Percentiles rank a stretch among this genome's conserved stretches.
Conservation (phyloP, 2,329 filamentous ascomycete genomes). For the Metarhizium anisopliae region DNA sequence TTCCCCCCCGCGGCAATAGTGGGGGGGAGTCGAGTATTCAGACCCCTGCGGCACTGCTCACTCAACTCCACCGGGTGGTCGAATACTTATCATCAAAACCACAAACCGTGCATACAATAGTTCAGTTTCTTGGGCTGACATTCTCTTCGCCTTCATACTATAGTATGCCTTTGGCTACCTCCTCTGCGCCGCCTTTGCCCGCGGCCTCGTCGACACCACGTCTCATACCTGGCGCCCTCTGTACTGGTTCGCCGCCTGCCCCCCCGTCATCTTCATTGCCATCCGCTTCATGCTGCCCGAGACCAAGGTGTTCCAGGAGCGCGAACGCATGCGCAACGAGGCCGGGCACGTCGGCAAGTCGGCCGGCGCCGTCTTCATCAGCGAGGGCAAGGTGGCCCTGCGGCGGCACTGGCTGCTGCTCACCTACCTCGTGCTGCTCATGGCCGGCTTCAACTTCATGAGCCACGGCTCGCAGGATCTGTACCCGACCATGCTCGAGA, state of each 20-base stretch:
- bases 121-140: conserved; percentile 3
- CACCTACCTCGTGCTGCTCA: conserved; percentile 73
- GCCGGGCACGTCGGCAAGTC: conserved; percentile 22
- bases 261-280: conserved; percentile 70
- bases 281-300: conserved; percentile 73
- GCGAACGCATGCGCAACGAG: conserved; percentile 50
- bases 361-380: conserved; percentile 51
- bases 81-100: too few relatives aligned
- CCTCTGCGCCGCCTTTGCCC: conserved; percentile 46
- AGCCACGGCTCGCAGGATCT: conserved; percentile 63
- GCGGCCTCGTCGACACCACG: conserved; percentile 67
- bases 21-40: too few relatives aligned
- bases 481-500: conserved; percentile 51
- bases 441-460: conserved; percentile 93
- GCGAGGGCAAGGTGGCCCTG: conserved; percentile 70
- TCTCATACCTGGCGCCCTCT: conserved; percentile 73
- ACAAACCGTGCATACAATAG: too few relatives aligned
- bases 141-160: conserved; percentile 26
- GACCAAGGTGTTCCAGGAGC: conserved; percentile 62
- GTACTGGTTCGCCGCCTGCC: conserved; percentile 81
- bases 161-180: conserved; percentile 59
- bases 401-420: conserved; percentile 74
- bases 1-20: too few relatives aligned
- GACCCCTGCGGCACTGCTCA: too few relatives aligned
- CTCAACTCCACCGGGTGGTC: too few relatives aligned